phyloP scores from a whole-genome alignment of 1,284 basidiomycete genomes.

The Cutaneotrichosporon cavernicola region DNA sequence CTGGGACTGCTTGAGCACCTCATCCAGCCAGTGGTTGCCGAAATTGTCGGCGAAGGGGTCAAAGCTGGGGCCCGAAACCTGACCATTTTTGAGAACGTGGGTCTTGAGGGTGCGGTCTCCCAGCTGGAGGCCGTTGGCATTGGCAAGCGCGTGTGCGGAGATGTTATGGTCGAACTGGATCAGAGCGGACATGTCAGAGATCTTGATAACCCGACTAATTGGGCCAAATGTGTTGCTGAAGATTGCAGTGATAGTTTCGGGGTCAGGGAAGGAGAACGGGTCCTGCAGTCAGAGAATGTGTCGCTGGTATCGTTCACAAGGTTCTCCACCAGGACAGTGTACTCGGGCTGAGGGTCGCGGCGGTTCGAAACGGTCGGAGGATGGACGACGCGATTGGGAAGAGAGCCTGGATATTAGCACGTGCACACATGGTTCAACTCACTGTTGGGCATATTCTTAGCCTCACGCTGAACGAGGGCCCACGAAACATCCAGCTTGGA shows the following conservation, averaged over 20 bases:
- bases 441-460: conserved; percentile 34
- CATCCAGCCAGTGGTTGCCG: conserved; percentile 6
- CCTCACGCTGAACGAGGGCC: conserved; percentile 49
- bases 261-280: conserved; percentile 36
- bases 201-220: conserved; percentile 33
- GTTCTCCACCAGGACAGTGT: conserved; percentile 43
- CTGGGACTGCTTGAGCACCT: not conserved
- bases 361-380: conserved; percentile 35
- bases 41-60: conserved; percentile 20
- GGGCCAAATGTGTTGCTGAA: conserved; percentile 40
- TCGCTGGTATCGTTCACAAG: conserved; percentile 28
- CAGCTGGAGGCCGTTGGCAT: conserved; percentile 35
- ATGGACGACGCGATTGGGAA: conserved; percentile 49
- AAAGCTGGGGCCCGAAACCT: conserved; percentile 7
- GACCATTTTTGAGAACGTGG: not conserved
- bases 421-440: conserved; percentile 10
- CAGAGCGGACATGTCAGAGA: conserved; percentile 30
- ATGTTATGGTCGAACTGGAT: conserved; percentile 40
- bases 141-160: conserved; percentile 36
- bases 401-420: conserved; percentile 17
- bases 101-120: conserved; percentile 28
- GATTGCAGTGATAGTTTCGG: conserved; percentile 33
- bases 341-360: conserved; percentile 29
- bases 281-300: conserved; percentile 33
- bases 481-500: conserved; percentile 48